Evolutionary conservation across 176 grass and related monocot species (phyloP), one percentile per base, ranked within the genome.

Genomic region (Aegilops umbellulata): DNA sequence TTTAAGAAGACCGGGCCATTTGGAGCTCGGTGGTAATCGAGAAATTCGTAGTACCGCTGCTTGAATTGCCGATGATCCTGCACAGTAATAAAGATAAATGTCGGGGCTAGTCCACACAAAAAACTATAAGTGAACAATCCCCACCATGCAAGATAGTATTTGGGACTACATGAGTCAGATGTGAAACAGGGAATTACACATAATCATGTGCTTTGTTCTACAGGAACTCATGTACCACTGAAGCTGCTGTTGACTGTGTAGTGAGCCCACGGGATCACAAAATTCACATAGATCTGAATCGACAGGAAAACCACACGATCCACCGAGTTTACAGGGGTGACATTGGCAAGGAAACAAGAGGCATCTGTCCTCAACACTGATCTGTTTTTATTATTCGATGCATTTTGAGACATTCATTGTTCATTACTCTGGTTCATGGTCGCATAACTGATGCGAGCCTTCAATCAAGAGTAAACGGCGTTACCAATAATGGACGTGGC

Each of bases 11-110:
- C 78, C 0, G 97, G 97, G n/a, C 97, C 97, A 83, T 90, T 81
- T 49, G 93, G 77, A 86, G 66, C 86, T 78, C 87, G 80, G 68
- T 88, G 95, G 87, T 90, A 94, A 86, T 98, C 96, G 6, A 94
- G 84, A 90, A 91, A 95, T 91, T 95, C 90, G 3, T 92, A 98
- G 77, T 94, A 98, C 12, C 97, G 86, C 70, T 92, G 92, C 85
- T 94, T 88, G 87, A 98, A 98, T 88, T 89, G 90, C 3, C 84
- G 90, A 90, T 94, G 97, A 36, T 95, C 93, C 97, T 98, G 88
- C 51, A 46, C 30, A 90, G 68, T 2, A 8, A 80, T 4, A 22
- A 32, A 15, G 74, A 42, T 36, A 67, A 79, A 92, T 65, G 64
- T 23, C 42, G 69, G 69, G 69, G n/a, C 67, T n/a, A 57, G 41